These are phyloP conservation scores for Amanita rubescens DNA, from an alignment of 768 basidiomycete species.

Conservation along the genomic window DNA sequence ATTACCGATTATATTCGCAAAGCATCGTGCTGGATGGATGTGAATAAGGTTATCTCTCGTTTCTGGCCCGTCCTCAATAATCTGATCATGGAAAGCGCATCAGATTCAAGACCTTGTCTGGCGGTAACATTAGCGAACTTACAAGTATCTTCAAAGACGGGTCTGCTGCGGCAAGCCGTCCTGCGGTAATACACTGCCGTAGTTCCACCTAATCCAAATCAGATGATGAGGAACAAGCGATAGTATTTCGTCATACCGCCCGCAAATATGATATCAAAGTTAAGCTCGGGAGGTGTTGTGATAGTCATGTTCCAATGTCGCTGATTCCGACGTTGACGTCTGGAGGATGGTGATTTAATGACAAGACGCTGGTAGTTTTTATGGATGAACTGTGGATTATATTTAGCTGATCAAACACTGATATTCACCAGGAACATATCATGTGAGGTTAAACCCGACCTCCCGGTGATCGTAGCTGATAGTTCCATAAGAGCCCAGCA, in stretches of 20 bases:
- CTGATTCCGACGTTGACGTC: no score
- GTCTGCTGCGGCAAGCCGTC: conserved; percentile 46
- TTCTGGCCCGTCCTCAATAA: conserved; percentile 53
- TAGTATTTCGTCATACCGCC: conserved; percentile 33
- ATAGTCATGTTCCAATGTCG: no score
- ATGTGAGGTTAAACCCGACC: no score
- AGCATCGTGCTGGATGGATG: conserved; percentile 47
- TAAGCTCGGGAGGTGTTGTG: no score
- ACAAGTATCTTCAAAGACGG: conserved; percentile 50
- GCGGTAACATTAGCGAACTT: conserved; percentile 9
- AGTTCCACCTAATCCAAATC: conserved; percentile 35
- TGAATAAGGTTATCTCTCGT: conserved; percentile 39
- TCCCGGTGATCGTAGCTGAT: no score
- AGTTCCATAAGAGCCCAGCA: no score
- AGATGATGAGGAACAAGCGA: not conserved
- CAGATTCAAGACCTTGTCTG: not conserved
- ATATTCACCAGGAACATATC: no score
- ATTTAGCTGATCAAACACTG: no score
- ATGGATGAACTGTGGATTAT: no score
- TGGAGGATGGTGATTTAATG: no score
- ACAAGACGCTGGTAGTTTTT: no score
- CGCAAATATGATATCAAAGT: conserved; percentile 51
- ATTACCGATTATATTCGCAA: conserved; percentile 32
- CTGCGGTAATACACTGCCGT: conserved; percentile 48
- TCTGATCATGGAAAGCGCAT: conserved; percentile 15